Base-by-base conservation (phyloP, 2,329 filamentous ascomycete genomes). In the Fusarium virguliforme region DNA sequence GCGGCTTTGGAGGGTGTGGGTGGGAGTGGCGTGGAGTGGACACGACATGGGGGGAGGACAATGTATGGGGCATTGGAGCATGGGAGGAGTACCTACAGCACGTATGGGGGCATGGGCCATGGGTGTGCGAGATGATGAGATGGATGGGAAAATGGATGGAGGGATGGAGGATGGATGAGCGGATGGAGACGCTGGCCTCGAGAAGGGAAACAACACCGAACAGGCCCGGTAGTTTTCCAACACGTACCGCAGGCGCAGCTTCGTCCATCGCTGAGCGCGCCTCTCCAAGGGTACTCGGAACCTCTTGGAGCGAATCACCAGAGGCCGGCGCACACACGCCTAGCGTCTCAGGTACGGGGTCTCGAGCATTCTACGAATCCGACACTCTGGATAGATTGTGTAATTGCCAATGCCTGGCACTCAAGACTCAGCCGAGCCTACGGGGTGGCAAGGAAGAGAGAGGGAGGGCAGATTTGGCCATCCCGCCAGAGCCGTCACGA, bases 171-270 rank as follows among this genome's bases (percentile, higher is more conserved):
- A 62, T 58, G 63, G 41, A 58, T 37, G 57, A 51, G 54, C 38
- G 51, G 48, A 64, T 72, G 63, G 55, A 66, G 58, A 58, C 62
- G 22, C 57, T 54, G 35, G 54, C 61, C 65, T 71, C 57, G 50
- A 71, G 54, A 67, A 59, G 70, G 65, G 60, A 70, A 65, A 65
- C 63, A 65, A 34, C 59, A 71, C 72, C 69, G 72, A 74, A 70
- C 22, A 46, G 34, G 38, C 46, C 67, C 57, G 61, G 59, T 43
- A 61, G 55, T 58, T 68, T 18, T 59, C 56, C 38, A 67, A 41
- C 28, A 54, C 40, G 61, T 51, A 55, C 43, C 40, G 60, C 35
- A 13, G 15, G 40, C 32, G 32, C 34, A 32, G 41, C 56, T 18
- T 18, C 18, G 18, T 18, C 18, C 18, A 68, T 62, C 62, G 56